Evolutionary conservation across 2,329 filamentous ascomycete species (phyloP), one percentile per base, ranked within the genome.

Genomic region (Fusarium lyarnte): DNA sequence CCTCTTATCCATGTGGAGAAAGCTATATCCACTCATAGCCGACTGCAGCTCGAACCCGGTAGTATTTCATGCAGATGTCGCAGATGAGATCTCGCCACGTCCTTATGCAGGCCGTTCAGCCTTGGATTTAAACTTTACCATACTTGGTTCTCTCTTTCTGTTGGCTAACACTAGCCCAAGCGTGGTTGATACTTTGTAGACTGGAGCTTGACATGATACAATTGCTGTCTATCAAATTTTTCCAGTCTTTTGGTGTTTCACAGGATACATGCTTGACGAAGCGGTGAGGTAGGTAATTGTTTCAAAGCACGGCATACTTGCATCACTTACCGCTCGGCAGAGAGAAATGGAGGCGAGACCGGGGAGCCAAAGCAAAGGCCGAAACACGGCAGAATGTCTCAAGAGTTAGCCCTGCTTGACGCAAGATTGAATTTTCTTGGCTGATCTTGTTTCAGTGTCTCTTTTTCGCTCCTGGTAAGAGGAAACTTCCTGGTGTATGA

Each of bases 201-300:
- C 8, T 9, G 6, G 14, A 14, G 0, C 17, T 11, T 2, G n/a
- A 21, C 3, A 25, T 17, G 19, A 14, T 8, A 5, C 16, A 7
- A 7, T 7, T 23, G 4, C 21, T 4, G 3, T 17, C 29, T 2
- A 6, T 11, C 14, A 2, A 4, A n/a, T 12, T 2, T n/a, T 4
- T 5, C 5, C 12, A 17, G 9, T 8, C 13, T 49, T 7, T 17
- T 5, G 9, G 1, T 17, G 2, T 29, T 12, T 3, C 10, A 23
- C 0, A 12, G 3, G 0, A 25, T 21, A 21, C 2, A 23, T 25
- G 16, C 29, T 31, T 17, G 3, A 2, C 2, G 0, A 7, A n/a
- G 53, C 38, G 27, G 53, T 46, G 53, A 33, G 29, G 1, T 11
- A 25, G 16, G 3, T 17, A 2, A 5, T 25, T 55, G 38, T 45